A percentile compares a stretch with the other conserved stretches of the same genome.
Conservation (phyloP, 768 basidiomycete genomes). For the Porphyrellus cyaneotinctus region DNA sequence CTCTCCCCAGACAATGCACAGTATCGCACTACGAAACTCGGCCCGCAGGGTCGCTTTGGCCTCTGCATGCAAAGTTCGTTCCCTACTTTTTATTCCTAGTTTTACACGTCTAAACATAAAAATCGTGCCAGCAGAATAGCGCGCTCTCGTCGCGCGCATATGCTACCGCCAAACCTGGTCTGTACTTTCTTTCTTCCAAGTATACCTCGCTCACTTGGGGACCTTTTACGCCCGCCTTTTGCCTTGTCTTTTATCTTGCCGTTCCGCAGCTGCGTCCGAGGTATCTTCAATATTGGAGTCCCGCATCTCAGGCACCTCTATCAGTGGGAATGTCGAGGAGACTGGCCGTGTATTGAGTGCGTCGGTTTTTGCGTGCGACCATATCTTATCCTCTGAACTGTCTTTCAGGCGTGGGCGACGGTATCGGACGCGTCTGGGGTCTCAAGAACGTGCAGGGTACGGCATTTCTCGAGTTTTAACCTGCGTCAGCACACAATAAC, state of each 20-base stretch:
- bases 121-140: constrained; percentile 31
- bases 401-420: constrained; percentile 90
- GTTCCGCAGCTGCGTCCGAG: constrained; percentile 86
- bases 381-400: constrained; percentile 6
- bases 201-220: constrained; percentile 2
- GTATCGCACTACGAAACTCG: constrained; percentile 82
- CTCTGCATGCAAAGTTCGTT: constrained; percentile 57
- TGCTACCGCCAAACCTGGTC: constrained; percentile 98
- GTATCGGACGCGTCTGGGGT: constrained; percentile 99
- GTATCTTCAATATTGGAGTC: constrained; percentile 99
- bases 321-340: constrained; percentile 96
- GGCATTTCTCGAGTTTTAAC: constrained; percentile 10
- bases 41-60: constrained; percentile 72
- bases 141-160: constrained; percentile 73
- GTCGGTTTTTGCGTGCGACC: constrained; percentile 30
- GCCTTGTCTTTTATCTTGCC: constrained; percentile 22
- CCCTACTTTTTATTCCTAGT: constrained; percentile 7
- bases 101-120: constrained; percentile 6
- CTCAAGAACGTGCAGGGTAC: constrained; percentile 96
- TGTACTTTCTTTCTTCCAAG: constrained; percentile 26
- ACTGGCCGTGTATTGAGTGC: constrained; percentile 97
- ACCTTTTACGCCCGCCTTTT: constrained; percentile 10
- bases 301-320: constrained; percentile 89
- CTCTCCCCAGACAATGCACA: constrained; percentile 64
- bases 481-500: constrained; percentile 1